A percentile compares a stretch with the other conserved stretches of the same genome.
Evolutionary conservation across 2,329 filamentous ascomycete species (phyloP).

Genomic region (Hymenotorrendiella dingleyae): DNA sequence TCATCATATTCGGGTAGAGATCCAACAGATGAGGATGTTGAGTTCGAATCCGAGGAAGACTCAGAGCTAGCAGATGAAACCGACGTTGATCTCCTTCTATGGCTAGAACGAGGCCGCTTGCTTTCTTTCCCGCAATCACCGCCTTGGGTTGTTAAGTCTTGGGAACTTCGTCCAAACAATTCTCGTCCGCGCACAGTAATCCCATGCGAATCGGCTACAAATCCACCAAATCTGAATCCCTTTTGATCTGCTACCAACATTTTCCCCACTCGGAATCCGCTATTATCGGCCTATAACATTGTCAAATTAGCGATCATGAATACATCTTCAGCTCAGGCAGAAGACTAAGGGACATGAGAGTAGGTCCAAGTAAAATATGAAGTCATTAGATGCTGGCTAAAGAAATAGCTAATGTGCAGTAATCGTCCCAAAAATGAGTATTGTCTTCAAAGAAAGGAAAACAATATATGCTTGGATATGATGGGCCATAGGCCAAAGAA

Average conservation of each 20-base stretch:
- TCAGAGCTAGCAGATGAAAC: constrained; percentile 32
- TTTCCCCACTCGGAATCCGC: constrained; percentile 15
- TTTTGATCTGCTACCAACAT: constrained; percentile 34
- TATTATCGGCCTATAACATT: constrained; percentile 9
- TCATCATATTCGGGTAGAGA: constrained; percentile 50
- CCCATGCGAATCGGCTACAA: constrained; percentile 19
- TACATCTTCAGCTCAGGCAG: too few species aligned
- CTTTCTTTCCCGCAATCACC: too few species aligned
- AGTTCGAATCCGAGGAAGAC: constrained; percentile 29
- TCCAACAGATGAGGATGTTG: constrained; percentile 40
- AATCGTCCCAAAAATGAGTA: too few species aligned
- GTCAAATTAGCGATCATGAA: too few species aligned
- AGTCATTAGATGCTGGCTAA: too few species aligned
- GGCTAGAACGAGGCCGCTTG: too few species aligned
- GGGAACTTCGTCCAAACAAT: constrained; percentile 13
- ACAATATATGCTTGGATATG: not conserved
- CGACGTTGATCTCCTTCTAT: constrained; percentile 14
- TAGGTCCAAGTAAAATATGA: too few species aligned
- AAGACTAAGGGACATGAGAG: too few species aligned
- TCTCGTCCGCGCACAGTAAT: constrained; percentile 17
- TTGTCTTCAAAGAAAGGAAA: too few species aligned
- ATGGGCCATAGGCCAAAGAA: too few species aligned
- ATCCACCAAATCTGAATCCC: constrained; percentile 32
- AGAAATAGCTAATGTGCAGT: too few species aligned
- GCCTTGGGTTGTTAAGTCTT: too few species aligned